Percentiles rank a stretch among this genome's conserved stretches.
Conservation (phyloP, 208 protist genomes). For the Tritrichomonas foetus region DNA sequence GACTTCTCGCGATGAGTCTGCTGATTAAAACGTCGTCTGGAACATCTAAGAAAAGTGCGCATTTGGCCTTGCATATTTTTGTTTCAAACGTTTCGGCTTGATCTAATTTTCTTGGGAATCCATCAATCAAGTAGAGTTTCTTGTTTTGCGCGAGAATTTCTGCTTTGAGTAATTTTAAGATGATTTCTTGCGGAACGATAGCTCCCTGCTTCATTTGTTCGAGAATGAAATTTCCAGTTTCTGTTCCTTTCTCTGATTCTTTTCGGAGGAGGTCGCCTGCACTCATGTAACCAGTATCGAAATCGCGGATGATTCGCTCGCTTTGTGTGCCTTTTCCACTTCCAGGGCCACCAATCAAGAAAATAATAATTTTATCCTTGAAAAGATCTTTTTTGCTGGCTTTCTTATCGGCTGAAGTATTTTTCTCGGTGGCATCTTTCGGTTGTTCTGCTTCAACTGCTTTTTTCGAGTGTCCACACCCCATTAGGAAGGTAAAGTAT, state of each 20-base stretch:
- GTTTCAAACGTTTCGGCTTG: not conserved
- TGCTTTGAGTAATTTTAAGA: constrained; percentile 14
- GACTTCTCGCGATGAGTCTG: constrained; percentile 60
- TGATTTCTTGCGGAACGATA: constrained; percentile 43
- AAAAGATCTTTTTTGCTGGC: too few relatives aligned
- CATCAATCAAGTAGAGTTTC: not conserved
- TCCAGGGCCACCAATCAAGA: not conserved
- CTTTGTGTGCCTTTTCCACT: not conserved
- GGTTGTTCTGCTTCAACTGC: too few relatives aligned
- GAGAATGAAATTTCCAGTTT: not conserved
- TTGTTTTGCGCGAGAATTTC: not conserved
- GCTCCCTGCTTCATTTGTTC: not conserved
- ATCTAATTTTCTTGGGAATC: not conserved
- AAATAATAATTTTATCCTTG: not conserved
- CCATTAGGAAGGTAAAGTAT: too few relatives aligned
- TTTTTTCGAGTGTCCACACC: too few relatives aligned
- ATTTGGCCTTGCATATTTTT: not conserved
- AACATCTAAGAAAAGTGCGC: constrained; percentile 61
- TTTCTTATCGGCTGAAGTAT: too few relatives aligned
- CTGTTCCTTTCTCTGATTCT: not conserved
- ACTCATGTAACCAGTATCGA: not conserved
- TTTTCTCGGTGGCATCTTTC: too few relatives aligned
- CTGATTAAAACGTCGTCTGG: constrained; percentile 54
- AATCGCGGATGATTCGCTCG: not conserved
- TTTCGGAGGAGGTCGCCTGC: too few relatives aligned